These are phyloP conservation scores for Hyphodiscus sp. DNA, from an alignment of 2,329 filamentous ascomycete species.

Conservation along the genomic window DNA sequence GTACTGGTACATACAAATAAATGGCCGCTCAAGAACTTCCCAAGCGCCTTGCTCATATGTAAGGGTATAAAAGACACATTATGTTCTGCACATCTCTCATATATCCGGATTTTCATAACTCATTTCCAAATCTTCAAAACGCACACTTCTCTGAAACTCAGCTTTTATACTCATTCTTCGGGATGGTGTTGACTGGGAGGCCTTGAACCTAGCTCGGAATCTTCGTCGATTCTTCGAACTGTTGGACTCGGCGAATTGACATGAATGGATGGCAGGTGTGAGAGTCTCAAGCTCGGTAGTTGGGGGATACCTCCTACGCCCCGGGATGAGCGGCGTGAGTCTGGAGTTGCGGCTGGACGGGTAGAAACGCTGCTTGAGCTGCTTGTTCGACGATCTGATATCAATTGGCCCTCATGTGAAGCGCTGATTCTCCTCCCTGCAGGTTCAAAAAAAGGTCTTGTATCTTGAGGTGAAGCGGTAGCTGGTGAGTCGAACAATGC, in stretches of 20 bases:
- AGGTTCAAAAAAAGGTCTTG: neutral
- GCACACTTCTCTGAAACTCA: neutral
- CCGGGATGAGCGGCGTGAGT: conserved; percentile 17
- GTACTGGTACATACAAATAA: neutral
- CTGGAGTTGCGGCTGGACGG: neutral
- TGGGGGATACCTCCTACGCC: conserved; percentile 39
- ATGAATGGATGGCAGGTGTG: conserved; percentile 49
- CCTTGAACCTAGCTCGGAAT: conserved; percentile 1
- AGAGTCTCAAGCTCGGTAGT: conserved; percentile 46
- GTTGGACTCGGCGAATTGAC: conserved; percentile 37
- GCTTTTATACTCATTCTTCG: neutral
- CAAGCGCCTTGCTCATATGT: neutral
- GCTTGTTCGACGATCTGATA: conserved; percentile 13
- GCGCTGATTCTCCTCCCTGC: conserved; percentile 16
- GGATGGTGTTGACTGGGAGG: neutral
- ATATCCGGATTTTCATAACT: neutral
- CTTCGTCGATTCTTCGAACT: neutral
- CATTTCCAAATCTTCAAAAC: neutral
- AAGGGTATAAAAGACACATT: neutral
- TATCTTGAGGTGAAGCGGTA: neutral
- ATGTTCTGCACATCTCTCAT: neutral
- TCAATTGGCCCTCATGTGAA: conserved; percentile 11
- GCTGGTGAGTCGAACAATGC: conserved; percentile 4
- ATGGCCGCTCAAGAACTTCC: neutral
- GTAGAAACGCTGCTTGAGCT: conserved; percentile 3